phyloP scores from a whole-genome alignment of 2,329 filamentous ascomycete species.

The Sphaerulina musiva region DNA sequence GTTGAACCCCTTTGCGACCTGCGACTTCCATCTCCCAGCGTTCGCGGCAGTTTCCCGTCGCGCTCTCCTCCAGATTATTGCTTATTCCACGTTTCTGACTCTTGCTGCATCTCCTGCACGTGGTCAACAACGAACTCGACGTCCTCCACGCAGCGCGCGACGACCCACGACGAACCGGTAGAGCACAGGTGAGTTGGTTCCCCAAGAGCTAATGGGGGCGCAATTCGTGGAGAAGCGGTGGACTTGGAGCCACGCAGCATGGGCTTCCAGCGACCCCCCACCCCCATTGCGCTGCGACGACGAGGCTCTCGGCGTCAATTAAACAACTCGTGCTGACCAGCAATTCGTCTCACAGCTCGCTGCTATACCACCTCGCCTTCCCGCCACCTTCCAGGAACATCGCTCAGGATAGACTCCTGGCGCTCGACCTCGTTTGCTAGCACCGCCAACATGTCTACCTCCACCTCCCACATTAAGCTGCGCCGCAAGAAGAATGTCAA shows the following conservation, averaged over 20 bases:
- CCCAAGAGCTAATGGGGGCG: conserved; percentile 1
- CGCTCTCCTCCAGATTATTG: not conserved
- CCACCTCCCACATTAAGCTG: conserved; percentile 64
- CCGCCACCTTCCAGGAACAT: conserved; percentile 8
- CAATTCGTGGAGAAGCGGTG: conserved; percentile 3
- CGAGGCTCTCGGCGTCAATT: no score
- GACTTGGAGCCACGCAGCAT: not conserved
- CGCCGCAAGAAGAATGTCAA: conserved; percentile 99
- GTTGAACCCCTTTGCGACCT: conserved; percentile 17
- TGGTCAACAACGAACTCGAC: not conserved
- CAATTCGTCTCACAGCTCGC: not conserved
- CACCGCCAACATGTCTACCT: conserved; percentile 30
- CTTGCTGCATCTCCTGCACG: not conserved
- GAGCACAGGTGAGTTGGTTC: conserved; percentile 9
- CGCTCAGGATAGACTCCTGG: conserved; percentile 24
- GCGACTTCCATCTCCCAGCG: conserved; percentile 11
- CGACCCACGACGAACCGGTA: not conserved
- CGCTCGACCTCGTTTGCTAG: conserved; percentile 16
- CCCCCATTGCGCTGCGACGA: no score
- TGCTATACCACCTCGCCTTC: not conserved
- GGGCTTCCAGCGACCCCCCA: not conserved
- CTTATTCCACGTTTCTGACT: not conserved
- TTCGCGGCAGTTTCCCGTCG: conserved; percentile 11
- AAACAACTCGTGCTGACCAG: no score
- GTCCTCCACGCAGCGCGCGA: not conserved